A percentile compares a stretch with the other conserved stretches of the same genome.
Evolutionary conservation across 2,329 filamentous ascomycete species (phyloP).

Genomic region (Colletotrichum incanum): DNA sequence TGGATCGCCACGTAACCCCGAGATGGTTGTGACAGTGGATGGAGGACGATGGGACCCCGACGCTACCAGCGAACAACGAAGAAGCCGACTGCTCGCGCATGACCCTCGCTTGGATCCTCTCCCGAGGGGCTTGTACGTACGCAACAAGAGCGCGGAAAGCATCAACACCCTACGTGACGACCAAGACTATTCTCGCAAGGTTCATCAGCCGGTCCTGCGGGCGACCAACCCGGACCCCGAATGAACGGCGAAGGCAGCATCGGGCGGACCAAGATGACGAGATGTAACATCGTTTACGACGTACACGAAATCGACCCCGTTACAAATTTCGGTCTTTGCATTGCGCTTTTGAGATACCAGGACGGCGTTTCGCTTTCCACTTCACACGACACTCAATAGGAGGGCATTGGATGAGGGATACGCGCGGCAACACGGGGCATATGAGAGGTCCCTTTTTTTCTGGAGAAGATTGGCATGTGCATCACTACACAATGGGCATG

Average conservation of each 20-base stretch:
- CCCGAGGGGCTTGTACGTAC: slow-evolving; percentile 69
- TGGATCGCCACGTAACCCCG: slow-evolving; percentile 59
- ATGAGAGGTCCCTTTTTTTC: not conserved
- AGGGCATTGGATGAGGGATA: slow-evolving; percentile 29
- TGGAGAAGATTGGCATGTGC: slow-evolving; percentile 13
- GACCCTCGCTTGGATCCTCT: slow-evolving; percentile 77
- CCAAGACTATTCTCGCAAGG: slow-evolving; percentile 75
- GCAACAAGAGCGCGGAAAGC: slow-evolving; percentile 74
- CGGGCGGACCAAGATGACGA: slow-evolving; percentile 29
- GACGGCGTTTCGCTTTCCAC: slow-evolving; percentile 44
- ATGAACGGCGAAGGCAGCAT: slow-evolving; percentile 14
- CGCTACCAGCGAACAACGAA: slow-evolving; percentile 46
- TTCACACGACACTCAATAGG: slow-evolving; percentile 22
- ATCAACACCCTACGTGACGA: slow-evolving; percentile 76
- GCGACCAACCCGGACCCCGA: slow-evolving; percentile 74
- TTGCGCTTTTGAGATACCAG: slow-evolving; percentile 47
- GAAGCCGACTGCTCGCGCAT: slow-evolving; percentile 70
- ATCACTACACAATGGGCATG: slow-evolving; percentile 15
- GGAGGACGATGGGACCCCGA: slow-evolving; percentile 45
- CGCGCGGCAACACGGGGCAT: not conserved
- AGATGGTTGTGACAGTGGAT: slow-evolving; percentile 56
- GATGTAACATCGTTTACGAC: slow-evolving; percentile 40
- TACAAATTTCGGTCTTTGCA: slow-evolving; percentile 41
- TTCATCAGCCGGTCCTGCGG: slow-evolving; percentile 72
- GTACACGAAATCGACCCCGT: slow-evolving; percentile 43